Base-by-base conservation (phyloP, 371 early-diverging fungal genomes). In the Nosema muscidifuracis region DNA sequence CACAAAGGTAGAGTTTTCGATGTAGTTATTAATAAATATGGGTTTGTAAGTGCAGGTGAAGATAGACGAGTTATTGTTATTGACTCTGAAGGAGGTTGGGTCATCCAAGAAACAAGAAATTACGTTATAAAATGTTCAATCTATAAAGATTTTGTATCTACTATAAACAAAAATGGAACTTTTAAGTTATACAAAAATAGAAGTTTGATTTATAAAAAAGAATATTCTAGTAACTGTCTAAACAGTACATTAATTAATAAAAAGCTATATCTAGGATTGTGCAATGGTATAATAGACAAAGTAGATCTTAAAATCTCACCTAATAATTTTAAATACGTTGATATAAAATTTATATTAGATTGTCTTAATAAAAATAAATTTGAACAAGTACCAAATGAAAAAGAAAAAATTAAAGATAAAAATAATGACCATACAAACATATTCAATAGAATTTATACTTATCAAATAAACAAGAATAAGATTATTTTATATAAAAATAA, bases 91-190 rank as follows among this genome's bases (percentile, higher is more conserved):
- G 56, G 56, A 56, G 2, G 6, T 7, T 56, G 56, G 56, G 7
- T 18, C 2, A 56, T 56, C 3, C 56, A 56, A 56, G 56, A 56
- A 31, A 30, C 33, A 30, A 56, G 56, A 31, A 56, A 56, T 31
- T 56, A 56, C 22, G 56, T 56, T 7, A 31, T 56, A 24, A 56
- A 56, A 56, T 56, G 56, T 56, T 4, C 2, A 13, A 24, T 56
- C 3, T 56, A 12, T 24, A 4, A 30, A 9, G 24, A 24, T 56
- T 24, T 30, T 56, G 26, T 56, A 9, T 24, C 3, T 18, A 56
- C 56, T 24, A 31, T 56, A 6, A 26, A 31, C 18, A 56, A 31
- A 56, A 31, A 56, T 26, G 56, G 56, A 31, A n/a, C 7, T 28
- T 24, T 56, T 3, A 56, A 56, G n/a, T 3, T 56, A 3, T 56